A percentile compares a stretch with the other conserved stretches of the same genome.
phyloP scores from a whole-genome alignment of 768 basidiomycete genomes.

The Kwoniella dejecticola region DNA sequence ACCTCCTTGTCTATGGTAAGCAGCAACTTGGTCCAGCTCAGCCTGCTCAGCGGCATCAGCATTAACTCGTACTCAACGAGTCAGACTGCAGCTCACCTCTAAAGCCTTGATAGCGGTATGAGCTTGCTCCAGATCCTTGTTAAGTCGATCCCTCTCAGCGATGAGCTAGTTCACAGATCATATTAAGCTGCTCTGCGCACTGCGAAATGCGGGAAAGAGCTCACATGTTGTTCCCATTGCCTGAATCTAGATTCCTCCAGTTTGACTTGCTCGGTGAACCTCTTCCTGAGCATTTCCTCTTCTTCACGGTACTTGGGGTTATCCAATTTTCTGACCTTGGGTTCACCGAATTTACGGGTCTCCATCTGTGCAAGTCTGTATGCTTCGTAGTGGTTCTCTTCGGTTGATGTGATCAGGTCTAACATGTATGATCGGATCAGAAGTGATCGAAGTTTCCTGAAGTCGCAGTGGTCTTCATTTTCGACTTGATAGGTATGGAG shows the following conservation, averaged over 20 bases:
- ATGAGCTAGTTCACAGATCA: slow-evolving; percentile 69
- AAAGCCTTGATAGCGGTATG: slow-evolving; percentile 55
- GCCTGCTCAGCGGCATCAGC: slow-evolving; percentile 25
- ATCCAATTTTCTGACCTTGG: slow-evolving; percentile 97
- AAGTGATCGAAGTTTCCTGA: slow-evolving; percentile 93
- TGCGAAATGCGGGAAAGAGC: slow-evolving; percentile 41
- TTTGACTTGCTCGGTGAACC: slow-evolving; percentile 99
- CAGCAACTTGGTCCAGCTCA: slow-evolving; percentile 51
- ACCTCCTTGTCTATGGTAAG: slow-evolving; percentile 52
- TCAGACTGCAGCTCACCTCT: slow-evolving; percentile 44
- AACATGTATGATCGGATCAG: slow-evolving; percentile 98
- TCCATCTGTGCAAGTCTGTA: slow-evolving; percentile 99
- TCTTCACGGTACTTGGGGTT: slow-evolving; percentile 99
- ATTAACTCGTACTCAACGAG: not conserved
- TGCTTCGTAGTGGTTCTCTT: slow-evolving; percentile 95
- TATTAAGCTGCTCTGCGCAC: not conserved
- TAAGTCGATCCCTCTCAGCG: slow-evolving; percentile 95
- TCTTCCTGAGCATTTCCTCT: slow-evolving; percentile 92
- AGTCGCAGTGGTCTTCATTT: slow-evolving; percentile 99
- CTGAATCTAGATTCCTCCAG: slow-evolving; percentile 95
- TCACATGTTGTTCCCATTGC: slow-evolving; percentile 97
- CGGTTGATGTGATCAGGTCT: slow-evolving; percentile 92
- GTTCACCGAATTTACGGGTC: slow-evolving; percentile 97
- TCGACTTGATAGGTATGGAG: too few relatives aligned
- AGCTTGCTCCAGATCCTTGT: slow-evolving; percentile 94